These are phyloP conservation scores for Apophysomyces ossiformis DNA, from an alignment of 371 early-diverging fungal species.

Conservation along the genomic window DNA sequence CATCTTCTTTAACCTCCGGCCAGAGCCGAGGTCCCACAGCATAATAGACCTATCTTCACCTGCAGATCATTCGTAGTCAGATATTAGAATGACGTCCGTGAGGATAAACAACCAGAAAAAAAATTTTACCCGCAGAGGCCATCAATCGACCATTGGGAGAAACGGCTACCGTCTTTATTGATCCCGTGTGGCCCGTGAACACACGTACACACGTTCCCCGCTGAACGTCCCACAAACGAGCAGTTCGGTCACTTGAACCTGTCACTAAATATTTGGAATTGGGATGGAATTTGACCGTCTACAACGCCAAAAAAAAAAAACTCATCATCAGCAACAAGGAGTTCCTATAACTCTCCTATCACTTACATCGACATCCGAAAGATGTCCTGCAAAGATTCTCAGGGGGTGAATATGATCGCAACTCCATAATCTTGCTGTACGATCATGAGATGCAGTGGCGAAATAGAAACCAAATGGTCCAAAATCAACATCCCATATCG, in stretches of 20 bases:
- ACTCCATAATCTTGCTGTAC: constrained; percentile 96
- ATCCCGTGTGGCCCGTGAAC: constrained; percentile 89
- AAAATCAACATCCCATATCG: constrained; percentile 96
- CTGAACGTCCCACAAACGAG: constrained; percentile 96
- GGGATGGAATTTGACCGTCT: constrained; percentile 96
- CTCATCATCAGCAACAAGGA: neutral
- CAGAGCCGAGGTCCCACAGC: constrained; percentile 95
- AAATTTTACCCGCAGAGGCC: constrained; percentile 79
- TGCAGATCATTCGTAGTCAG: neutral
- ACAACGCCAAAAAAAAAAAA: neutral
- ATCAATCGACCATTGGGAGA: constrained; percentile 93
- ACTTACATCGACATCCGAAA: constrained; percentile 95
- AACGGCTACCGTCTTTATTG: constrained; percentile 90
- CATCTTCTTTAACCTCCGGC: constrained; percentile 78
- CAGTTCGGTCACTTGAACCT: constrained; percentile 92
- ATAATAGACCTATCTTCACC: constrained; percentile 85
- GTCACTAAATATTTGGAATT: constrained; percentile 96
- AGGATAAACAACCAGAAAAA: too few species aligned
- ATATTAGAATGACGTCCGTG: too few species aligned
- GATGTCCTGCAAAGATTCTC: constrained; percentile 96
- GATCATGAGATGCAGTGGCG: constrained; percentile 96
- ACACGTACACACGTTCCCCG: constrained; percentile 91
- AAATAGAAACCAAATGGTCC: constrained; percentile 94
- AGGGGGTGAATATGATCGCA: constrained; percentile 94
- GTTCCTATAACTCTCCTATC: neutral